Evolutionary conservation across 106 monocot species (phyloP), one percentile per base, ranked within the genome.

Genomic region (Alisma plantagoaquatica): DNA sequence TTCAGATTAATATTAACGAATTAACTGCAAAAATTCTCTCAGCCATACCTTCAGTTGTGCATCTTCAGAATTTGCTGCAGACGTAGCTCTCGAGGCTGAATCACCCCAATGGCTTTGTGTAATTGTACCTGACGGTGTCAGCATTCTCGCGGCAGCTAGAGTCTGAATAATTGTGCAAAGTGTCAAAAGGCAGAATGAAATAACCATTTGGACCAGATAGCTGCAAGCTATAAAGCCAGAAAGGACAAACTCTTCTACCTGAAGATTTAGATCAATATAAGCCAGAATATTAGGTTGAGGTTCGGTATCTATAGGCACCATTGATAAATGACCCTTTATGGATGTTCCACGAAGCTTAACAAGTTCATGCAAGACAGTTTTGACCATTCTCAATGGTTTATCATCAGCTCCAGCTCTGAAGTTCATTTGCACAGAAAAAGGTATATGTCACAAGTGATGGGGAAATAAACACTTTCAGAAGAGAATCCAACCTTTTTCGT

Each of bases 241-340:
- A n/a, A n/a, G n/a, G n/a, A n/a, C n/a, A n/a, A n/a, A n/a, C n/a
- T n/a, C 17, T 7, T 51, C 64, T 72, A 89, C 96, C 84, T 96
- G 96, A 41, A 96, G 84, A 64, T 96, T 96, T 1, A 96, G 61
- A 33, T 96, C 96, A 60, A 96, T 96, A 38, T 89, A 96, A 15
- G 89, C 96, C 61, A 96, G 89, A 84, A 96, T 96, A 29, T 89
- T 89, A 33, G 96, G 96, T 46, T 84, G 88, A 60, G 96, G 96
- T 51, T 96, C 96, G 55, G 66, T 76, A 41, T 96, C 96, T 62
- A 96, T 96, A 41, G 96, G 96, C 59, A 96, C 96, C 96, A 96
- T 89, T 12, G 96, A 96, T 26, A 96, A 75, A 48, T 96, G 96
- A 7, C 96, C 96, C 49, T 96, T 96, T 16, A 96, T 96, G 53